phyloP scores from a whole-genome alignment of 2,329 filamentous ascomycete species.

The Diaporthe citriasiana region DNA sequence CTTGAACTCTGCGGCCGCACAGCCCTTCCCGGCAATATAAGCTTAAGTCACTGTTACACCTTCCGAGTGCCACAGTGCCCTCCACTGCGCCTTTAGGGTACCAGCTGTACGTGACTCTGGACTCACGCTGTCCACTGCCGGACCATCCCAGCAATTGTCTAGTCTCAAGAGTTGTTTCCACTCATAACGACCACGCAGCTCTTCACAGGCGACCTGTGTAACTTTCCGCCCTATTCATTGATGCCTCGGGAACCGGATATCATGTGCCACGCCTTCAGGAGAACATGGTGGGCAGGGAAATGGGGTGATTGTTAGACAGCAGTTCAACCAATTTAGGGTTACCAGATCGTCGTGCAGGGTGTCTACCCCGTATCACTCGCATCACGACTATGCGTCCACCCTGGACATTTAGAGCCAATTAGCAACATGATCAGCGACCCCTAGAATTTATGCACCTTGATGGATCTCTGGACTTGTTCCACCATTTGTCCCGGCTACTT shows the following conservation, averaged over 20 bases:
- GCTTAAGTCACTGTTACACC: constrained; percentile 31
- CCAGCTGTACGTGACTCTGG: background rate
- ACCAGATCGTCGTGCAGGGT: background rate
- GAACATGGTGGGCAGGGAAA: background rate
- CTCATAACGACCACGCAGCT: background rate
- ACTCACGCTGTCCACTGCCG: constrained; percentile 15
- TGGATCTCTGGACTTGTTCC: background rate
- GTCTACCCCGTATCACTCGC: background rate
- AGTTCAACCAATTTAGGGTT: constrained; percentile 18
- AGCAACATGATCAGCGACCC: background rate
- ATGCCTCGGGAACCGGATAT: background rate
- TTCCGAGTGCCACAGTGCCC: background rate
- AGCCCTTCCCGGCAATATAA: constrained; percentile 30
- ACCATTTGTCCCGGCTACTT: background rate
- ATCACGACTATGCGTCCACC: background rate
- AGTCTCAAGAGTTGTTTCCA: constrained; percentile 28
- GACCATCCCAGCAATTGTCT: constrained; percentile 1
- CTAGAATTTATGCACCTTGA: background rate
- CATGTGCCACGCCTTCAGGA: background rate
- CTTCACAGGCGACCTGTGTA: background rate
- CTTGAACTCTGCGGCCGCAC: constrained; percentile 25
- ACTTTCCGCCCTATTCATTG: background rate
- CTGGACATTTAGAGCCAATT: background rate
- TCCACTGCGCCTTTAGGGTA: background rate
- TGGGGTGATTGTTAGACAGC: constrained; percentile 1